Conservation (phyloP, 495 filamentous ascomycete genomes). For the Glarea lozoyensis region DNA sequence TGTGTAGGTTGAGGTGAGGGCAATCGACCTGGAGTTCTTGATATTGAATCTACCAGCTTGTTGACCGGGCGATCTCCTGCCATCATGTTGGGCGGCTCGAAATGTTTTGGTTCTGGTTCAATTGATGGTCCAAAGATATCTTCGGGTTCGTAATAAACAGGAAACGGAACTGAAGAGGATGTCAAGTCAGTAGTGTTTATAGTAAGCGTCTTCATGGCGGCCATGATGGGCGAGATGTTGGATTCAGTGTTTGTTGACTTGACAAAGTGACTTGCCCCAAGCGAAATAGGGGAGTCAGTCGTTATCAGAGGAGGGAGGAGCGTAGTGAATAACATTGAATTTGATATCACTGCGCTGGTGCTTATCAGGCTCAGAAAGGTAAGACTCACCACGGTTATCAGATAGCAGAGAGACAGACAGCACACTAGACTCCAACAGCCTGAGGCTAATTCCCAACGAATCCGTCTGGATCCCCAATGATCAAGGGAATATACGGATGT, state of each 20-base stretch:
- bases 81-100: constrained; percentile 7
- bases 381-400: no score
- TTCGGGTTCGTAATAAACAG: constrained; percentile 7
- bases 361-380: no score
- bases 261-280: no score
- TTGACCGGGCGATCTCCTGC: constrained; percentile 7
- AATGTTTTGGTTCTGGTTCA: constrained; percentile 2
- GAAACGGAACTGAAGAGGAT: constrained; percentile 11
- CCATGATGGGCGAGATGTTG: no score
- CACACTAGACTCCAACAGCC: no score
- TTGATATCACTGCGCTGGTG: not conserved
- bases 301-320: not conserved
- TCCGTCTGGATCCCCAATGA: no score
- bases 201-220: constrained; percentile 9
- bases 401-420: no score
- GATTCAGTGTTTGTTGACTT: no score
- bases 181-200: constrained; percentile 17
- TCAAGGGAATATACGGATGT: no score
- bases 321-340: not conserved
- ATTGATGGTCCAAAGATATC: not conserved
- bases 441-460: no score
- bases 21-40: constrained; percentile 47
- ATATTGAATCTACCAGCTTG: constrained; percentile 43
- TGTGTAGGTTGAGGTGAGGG: constrained; percentile 92
- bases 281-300: not conserved